Evolutionary conservation across 225 moss, liverwort and hornwort genomes (phyloP).

Genomic region (Physcomitrium patens): DNA sequence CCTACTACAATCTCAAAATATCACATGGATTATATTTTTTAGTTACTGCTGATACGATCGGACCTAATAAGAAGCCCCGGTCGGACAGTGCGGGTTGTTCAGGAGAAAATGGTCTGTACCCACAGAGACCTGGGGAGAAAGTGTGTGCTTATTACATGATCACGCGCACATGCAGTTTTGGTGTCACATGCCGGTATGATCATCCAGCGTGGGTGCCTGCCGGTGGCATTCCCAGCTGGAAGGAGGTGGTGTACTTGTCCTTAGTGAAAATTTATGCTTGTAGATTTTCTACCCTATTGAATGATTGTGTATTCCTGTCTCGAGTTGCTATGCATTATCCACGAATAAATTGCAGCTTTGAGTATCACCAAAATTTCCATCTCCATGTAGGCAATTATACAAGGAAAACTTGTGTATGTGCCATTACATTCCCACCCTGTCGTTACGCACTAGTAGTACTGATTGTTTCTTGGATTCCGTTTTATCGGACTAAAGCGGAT

Average conservation of each 20-base stretch:
- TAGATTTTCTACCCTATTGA: not conserved
- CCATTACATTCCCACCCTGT: no score
- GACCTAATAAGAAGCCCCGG: slow-evolving; percentile 63
- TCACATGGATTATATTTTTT: not conserved
- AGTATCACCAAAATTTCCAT: not conserved
- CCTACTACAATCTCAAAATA: not conserved
- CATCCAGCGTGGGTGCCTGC: slow-evolving; percentile 93
- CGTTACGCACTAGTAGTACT: no score
- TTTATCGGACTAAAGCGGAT: not conserved
- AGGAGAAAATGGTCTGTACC: slow-evolving; percentile 56
- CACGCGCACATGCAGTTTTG: slow-evolving; percentile 91
- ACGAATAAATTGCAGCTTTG: not conserved
- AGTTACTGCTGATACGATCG: not conserved
- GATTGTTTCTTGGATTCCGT: no score
- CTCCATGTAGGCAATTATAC: no score
- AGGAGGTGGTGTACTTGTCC: slow-evolving; percentile 56
- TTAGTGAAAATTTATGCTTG: not conserved
- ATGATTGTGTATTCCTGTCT: not conserved
- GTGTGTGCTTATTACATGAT: slow-evolving; percentile 97
- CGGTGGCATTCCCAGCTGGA: slow-evolving; percentile 98
- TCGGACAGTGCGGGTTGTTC: slow-evolving; percentile 59
- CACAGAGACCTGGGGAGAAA: slow-evolving; percentile 97
- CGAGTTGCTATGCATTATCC: not conserved
- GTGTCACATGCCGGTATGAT: slow-evolving; percentile 85
- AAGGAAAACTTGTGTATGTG: not conserved